These are phyloP conservation scores for Candida verbasci DNA, from an alignment of 805 yeast species.

Conservation along the genomic window DNA sequence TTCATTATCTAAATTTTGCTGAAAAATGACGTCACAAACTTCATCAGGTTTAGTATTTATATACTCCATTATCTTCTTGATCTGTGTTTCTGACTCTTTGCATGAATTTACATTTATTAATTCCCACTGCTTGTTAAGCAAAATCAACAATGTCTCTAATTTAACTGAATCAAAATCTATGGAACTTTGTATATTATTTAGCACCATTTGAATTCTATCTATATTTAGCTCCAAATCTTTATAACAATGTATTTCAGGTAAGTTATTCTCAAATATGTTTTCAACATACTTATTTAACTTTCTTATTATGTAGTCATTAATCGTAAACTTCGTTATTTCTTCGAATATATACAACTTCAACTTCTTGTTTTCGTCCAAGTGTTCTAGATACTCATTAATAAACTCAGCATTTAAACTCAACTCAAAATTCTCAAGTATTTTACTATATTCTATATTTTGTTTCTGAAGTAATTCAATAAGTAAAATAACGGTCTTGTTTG, in stretches of 20 bases:
- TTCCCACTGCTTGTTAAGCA: constrained; percentile 22
- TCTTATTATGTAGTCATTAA: constrained; percentile 19
- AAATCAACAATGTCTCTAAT: constrained; percentile 9
- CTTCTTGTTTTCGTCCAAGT: constrained; percentile 3
- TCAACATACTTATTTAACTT: constrained; percentile 24
- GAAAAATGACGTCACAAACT: constrained; percentile 13
- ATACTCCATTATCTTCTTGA: constrained; percentile 9
- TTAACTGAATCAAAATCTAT: constrained; percentile 3
- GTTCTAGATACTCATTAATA: neutral
- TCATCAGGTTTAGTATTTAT: constrained; percentile 9
- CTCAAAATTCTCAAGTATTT: neutral
- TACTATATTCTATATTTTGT: neutral
- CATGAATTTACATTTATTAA: constrained; percentile 14
- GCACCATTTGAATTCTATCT: constrained; percentile 16
- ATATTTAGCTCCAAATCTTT: constrained; percentile 24
- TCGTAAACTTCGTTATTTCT: constrained; percentile 4
- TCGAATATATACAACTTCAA: constrained; percentile 10
- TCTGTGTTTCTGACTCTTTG: constrained; percentile 8
- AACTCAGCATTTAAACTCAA: constrained; percentile 1
- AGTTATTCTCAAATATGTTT: constrained; percentile 18
- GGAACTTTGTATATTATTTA: constrained; percentile 5
- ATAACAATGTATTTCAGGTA: constrained; percentile 35
- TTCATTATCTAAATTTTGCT: constrained; percentile 21
- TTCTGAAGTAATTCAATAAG: neutral
- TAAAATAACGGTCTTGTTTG: neutral